These are phyloP conservation scores for Colletotrichum eremochloae DNA, from an alignment of 2,329 filamentous ascomycete species.

Conservation along the genomic window DNA sequence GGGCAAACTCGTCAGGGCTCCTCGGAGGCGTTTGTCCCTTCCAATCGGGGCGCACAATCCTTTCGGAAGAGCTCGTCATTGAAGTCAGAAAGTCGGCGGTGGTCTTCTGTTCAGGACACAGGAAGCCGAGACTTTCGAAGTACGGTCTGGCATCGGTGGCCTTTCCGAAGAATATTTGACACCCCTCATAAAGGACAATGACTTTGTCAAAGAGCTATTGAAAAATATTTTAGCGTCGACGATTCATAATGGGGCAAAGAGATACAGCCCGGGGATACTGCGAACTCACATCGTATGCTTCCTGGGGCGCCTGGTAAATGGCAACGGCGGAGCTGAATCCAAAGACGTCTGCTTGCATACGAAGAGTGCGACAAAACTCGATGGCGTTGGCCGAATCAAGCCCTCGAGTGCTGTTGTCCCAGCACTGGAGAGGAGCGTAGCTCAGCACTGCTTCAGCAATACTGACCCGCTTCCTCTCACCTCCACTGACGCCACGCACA, in stretches of 20 bases:
- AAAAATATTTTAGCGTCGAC: not conserved
- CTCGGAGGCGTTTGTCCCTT: conserved; percentile 21
- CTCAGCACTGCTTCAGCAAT: conserved; percentile 52
- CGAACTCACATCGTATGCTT: conserved; percentile 62
- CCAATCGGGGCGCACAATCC: conserved; percentile 38
- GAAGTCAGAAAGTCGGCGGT: conserved; percentile 82
- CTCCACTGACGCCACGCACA: conserved; percentile 66
- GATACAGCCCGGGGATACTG: not conserved
- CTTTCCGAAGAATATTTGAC: conserved; percentile 76
- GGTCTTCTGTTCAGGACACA: conserved; percentile 68
- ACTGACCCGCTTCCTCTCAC: conserved; percentile 61
- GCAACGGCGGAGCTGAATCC: conserved; percentile 46
- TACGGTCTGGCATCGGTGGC: conserved; percentile 72
- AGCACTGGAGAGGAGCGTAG: conserved; percentile 47
- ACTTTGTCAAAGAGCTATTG: conserved; percentile 73
- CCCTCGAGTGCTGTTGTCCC: conserved; percentile 65
- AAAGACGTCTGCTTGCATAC: conserved; percentile 47
- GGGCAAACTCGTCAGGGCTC: conserved; percentile 33
- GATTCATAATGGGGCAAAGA: not conserved
- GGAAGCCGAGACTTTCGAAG: conserved; percentile 75
- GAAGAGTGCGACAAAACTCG: conserved; percentile 46
- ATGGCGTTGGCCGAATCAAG: conserved; percentile 47
- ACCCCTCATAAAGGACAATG: conserved; percentile 74
- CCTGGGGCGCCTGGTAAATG: conserved; percentile 73
- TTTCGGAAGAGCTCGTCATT: conserved; percentile 52